Base-by-base conservation (phyloP, 139 green algal species). In the Coccomyxa sp. region DNA sequence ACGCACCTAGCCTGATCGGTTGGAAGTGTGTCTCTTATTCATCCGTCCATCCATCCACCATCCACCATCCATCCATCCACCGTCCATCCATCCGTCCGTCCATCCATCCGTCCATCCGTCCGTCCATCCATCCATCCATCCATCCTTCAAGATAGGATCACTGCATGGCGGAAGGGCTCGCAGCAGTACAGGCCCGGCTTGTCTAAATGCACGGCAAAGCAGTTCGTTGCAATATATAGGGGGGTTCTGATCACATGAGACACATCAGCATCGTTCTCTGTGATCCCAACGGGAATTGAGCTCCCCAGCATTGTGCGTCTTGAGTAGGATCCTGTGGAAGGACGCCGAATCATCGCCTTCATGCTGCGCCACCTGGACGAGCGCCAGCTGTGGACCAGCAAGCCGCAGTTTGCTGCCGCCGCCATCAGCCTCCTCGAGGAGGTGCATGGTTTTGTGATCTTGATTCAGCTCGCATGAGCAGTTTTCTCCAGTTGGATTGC, bases 301-400 rank as follows among this genome's bases (percentile, higher is more conserved):
- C 21, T 71, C 4, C 63, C 63, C 10, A 28, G 63, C 63, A 71
- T 11, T 9, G 7, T 21, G 63, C 21, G 13, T 16, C n/a, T 10
- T 57, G 13, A 58, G 31, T 82, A 87, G 84, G 89, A 90, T 67
- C 79, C 87, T 16, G 85, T 81, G 23, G 89, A 91, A 57, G 85
- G 88, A 17, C 84, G 82, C 13, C 83, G 85, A 78, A 85, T 91
- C 31, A 66, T 89, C 1, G 85, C 87, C 38, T 87, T 79, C 79
- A 76, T 91, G 63, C 79, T 91, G 80, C 74, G 68, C 23, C 88
- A 84, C 83, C 81, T 91, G 67, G 89, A 91, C 67, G 38, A 67
- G 13, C 31, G 58, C 18, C 14, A 67, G 32, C 45, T 74, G 38
- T 92, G 88, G 88, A 67, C n/a, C 30, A 63, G 79, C 38, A 76